phyloP scores from a whole-genome alignment of 2,329 filamentous ascomycete genomes.

The Fonsecaea nubica region DNA sequence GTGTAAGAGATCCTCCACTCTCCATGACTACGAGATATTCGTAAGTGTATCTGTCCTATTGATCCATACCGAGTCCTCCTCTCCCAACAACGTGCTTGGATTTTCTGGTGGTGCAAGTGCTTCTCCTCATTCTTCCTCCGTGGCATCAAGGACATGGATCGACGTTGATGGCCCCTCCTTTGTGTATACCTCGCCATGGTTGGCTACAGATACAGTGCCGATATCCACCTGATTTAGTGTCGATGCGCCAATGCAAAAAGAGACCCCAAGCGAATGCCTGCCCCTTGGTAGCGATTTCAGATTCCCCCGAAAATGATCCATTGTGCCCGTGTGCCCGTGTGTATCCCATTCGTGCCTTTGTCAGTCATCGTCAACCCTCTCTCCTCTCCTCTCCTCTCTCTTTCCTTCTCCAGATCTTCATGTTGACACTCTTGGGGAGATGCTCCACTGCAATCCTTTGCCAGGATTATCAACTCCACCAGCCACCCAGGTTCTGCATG shows the following conservation, averaged over 20 bases:
- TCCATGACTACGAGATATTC: not conserved
- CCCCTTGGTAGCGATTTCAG: not conserved
- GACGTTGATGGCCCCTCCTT: not conserved
- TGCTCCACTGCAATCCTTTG: not conserved
- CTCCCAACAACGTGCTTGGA: not conserved
- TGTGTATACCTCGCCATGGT: not conserved
- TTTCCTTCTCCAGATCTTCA: not conserved
- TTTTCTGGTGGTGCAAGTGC: not conserved
- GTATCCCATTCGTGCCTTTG: too few relatives aligned
- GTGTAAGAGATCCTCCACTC: not conserved
- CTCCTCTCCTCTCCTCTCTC: not conserved
- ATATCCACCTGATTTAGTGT: constrained; percentile 15
- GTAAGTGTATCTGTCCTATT: not conserved
- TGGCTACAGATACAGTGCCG: constrained; percentile 17
- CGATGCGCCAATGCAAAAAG: not conserved
- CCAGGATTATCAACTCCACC: not conserved
- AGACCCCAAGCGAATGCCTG: too few relatives aligned
- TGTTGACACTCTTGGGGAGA: too few relatives aligned
- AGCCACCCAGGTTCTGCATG: not conserved
- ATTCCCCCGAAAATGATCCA: not conserved
- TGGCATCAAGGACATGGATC: not conserved
- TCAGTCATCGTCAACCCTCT: too few relatives aligned
- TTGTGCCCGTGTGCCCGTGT: too few relatives aligned
- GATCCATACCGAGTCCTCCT: not conserved
- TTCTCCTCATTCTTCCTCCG: not conserved